Base-by-base conservation (phyloP, 2,329 filamentous ascomycete species). In the Pseudohalonectria lignicola region DNA sequence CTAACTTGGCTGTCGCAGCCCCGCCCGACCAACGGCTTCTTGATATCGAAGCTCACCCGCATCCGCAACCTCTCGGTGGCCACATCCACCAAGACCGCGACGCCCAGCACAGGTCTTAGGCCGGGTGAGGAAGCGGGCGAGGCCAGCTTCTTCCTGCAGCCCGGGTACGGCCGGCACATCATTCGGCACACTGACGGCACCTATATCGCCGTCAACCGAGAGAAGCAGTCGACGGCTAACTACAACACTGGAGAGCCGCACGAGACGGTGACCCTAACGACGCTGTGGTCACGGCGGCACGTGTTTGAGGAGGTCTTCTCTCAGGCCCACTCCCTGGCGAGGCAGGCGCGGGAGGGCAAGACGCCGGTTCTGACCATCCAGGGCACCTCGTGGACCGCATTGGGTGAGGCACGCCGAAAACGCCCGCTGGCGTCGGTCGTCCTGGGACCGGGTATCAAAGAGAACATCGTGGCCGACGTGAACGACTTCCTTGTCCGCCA, bases 1-100 rank as follows among this genome's bases (percentile, higher is more conserved):
- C 71, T 98, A 9, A 81, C 88, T 46, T 98, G 92, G 88, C 83
- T 98, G 57, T 88, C 87, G 6, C 74, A 86, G 40, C 86, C 86
- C 46, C 85, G 87, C 37, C 71, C 78, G 39, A 60, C 67, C 53
- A 65, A 52, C 48, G 84, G 69, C 43, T 82, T 71, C 52, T 61
- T 80, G 26, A 68, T 69, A 16, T 70, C 64, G 21, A 69, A 67
- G 30, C 55, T 80, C 37, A 79, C 74, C 5, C 66, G 73, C 48
- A 69, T 76, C 47, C 72, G 77, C 47, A 71, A 79, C 49, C 62
- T 76, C 2, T 73, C 71, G 11, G 71, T 76, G 42, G 66, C 62
- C 41, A 82, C 68, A 37, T 66, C 62, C 26, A 73, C 74, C 37
- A 21, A 34, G 31, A 13, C n/a, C 10, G 16, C 36, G n/a, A 36